These are phyloP conservation scores for Solanum gracilifrons DNA, from an alignment of 257 asterid species.

Conservation along the genomic window DNA sequence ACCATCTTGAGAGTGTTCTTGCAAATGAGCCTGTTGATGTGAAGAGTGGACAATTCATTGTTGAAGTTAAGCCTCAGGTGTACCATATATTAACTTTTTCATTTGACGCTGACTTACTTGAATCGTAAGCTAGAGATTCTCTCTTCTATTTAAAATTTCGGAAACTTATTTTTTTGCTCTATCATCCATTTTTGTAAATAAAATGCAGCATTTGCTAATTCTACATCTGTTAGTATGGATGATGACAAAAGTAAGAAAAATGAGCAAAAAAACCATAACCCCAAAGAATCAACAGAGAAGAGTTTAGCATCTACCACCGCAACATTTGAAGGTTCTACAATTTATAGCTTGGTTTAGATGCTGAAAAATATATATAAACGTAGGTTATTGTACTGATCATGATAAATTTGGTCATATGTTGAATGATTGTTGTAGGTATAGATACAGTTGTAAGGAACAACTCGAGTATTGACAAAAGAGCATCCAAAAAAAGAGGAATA, in stretches of 20 bases:
- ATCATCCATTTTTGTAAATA: constrained; percentile 3
- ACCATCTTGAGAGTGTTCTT: constrained; percentile 40
- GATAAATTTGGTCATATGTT: background rate
- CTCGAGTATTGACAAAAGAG: background rate
- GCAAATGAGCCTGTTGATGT: constrained; percentile 34
- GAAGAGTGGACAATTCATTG: constrained; percentile 36
- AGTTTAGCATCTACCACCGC: constrained; percentile 27
- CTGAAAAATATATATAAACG: background rate
- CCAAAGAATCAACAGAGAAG: background rate
- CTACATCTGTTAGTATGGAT: constrained; percentile 37
- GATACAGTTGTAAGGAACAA: constrained; percentile 25
- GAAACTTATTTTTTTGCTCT: constrained; percentile 6
- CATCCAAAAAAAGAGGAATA: constrained; percentile 51
- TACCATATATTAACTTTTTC: background rate
- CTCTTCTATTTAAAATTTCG: background rate
- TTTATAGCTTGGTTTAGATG: background rate
- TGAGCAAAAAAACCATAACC: background rate
- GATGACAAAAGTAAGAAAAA: constrained; percentile 27
- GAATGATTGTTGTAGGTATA: constrained; percentile 22
- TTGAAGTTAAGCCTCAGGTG: constrained; percentile 41
- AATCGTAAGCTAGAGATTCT: constrained; percentile 36
- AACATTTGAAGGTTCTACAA: constrained; percentile 22
- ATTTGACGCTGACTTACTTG: constrained; percentile 51
- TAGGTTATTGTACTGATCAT: background rate
- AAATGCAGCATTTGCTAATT: constrained; percentile 59